Base-by-base conservation (phyloP, 306 rosid genomes). In the Dryas octopetala region DNA sequence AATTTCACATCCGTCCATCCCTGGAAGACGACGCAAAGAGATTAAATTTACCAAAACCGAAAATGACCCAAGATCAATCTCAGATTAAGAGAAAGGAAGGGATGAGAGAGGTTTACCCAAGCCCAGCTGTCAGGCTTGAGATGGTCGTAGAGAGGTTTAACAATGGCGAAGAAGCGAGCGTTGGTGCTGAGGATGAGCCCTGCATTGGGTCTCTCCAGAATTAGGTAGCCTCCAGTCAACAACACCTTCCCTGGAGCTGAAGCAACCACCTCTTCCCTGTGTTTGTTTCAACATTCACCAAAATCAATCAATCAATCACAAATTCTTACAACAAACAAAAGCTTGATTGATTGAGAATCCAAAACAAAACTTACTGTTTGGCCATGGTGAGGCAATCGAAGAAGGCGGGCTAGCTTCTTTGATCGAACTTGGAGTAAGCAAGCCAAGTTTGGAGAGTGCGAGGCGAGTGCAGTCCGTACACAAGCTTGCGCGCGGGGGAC, bases 161-260 rank as follows among this genome's bases (percentile, higher is more conserved):
- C 82, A 62, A 90, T 85, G 61, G 97, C 91, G 46, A 85, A 92
- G 66, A 92, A 92, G 54, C 96, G 90, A 59, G 97, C 91, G 73
- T 84, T 92, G 26, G 96, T 92, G 62, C 97, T 88, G 59, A 92
- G 97, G 7, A 90, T 88, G 23, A 92, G 91, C 8, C 97, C 97
- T 6, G 91, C 85, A 68, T 88, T 90, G 19, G 96, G 96, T 82
- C 91, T 83, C 81, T 92, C 97, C 54, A 92, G 57, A 64, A 91
- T 80, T 50, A 91, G 93, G 77, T 89, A 91, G 32, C 96, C 97
- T 11, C 97, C 97, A 0, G 90, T 85, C 74, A 91, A 76, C 70
- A 91, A 70, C 54, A 91, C 97, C 80, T 91, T 91, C 58, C 96
- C 97, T 10, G 97, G 96, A 79, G 97, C 91, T 60, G 97, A 91